Evolutionary conservation across 2,329 filamentous ascomycete genomes (phyloP).

Genomic region (Botrytis cinerea): DNA sequence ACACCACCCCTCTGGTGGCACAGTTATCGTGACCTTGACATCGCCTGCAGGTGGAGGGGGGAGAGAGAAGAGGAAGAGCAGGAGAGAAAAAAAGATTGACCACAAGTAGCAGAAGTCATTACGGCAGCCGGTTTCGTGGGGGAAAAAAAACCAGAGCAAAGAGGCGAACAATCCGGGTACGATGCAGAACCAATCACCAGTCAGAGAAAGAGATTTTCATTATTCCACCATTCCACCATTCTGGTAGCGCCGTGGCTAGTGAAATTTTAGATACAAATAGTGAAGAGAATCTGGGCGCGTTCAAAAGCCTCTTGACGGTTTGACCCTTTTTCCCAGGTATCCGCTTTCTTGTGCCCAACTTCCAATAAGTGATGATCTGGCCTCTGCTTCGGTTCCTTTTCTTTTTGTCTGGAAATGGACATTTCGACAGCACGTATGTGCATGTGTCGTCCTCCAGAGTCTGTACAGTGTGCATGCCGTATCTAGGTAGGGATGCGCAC

Average conservation of each 20-base stretch:
- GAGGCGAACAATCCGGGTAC: neutral
- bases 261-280: neutral
- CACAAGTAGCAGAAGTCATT: neutral
- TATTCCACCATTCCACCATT: neutral
- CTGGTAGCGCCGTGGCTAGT: slow-evolving; percentile 1
- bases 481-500: no score
- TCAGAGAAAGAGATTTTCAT: neutral
- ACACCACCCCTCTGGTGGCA: no score
- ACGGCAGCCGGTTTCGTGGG: neutral
- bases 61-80: neutral
- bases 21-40: neutral
- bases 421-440: no score
- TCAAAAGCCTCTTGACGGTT: neutral
- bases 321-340: neutral
- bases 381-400: slow-evolving; percentile 1
- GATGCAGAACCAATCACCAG: neutral
- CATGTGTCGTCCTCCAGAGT: no score
- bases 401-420: neutral
- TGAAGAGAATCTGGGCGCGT: neutral
- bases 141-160: neutral
- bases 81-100: neutral
- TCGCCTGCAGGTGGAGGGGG: neutral
- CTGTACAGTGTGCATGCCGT: no score
- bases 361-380: slow-evolving; percentile 11
- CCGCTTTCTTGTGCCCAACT: neutral